Evolutionary conservation across 1,284 basidiomycete genomes (phyloP).

Genomic region (Fomitopsis schrenkii): DNA sequence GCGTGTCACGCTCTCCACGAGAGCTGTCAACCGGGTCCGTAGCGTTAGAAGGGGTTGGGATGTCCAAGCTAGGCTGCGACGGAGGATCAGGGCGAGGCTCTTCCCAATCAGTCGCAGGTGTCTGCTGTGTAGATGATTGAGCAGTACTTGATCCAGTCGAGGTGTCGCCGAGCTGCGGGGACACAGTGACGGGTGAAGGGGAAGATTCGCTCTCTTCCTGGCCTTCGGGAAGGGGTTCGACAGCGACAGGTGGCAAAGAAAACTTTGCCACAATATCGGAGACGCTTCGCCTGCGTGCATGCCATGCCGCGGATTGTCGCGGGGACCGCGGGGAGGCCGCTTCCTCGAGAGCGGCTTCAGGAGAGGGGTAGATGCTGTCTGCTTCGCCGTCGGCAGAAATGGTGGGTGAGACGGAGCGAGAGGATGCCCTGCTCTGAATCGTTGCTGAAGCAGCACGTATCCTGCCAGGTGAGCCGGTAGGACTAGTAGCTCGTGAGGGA

Average conservation of each 20-base stretch:
- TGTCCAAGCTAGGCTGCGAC: neutral
- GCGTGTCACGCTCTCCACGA: neutral
- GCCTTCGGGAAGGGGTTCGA: conserved; percentile 4
- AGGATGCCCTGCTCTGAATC: neutral
- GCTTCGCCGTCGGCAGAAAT: neutral
- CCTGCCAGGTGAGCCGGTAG: neutral
- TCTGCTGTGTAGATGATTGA: neutral
- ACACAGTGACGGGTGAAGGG: neutral
- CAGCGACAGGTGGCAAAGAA: neutral
- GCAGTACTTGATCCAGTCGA: neutral
- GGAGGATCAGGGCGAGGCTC: neutral
- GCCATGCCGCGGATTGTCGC: conserved; percentile 2
- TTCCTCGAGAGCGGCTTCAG: conserved; percentile 1
- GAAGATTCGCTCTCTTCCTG: neutral
- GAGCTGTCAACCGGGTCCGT: neutral
- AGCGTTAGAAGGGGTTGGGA: neutral
- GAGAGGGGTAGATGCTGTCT: conserved; percentile 1
- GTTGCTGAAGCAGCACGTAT: conserved; percentile 6
- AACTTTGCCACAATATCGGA: conserved; percentile 15
- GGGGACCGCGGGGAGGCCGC: neutral
- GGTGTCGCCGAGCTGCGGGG: neutral
- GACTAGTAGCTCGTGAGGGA: conserved; percentile 4
- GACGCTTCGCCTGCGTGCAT: conserved; percentile 11
- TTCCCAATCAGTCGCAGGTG: neutral
- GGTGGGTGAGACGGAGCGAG: conserved; percentile 1